Evolutionary conservation across 2,329 filamentous ascomycete genomes (phyloP), one percentile per base, ranked within the genome.

Genomic region (Harringtonia lauricola): DNA sequence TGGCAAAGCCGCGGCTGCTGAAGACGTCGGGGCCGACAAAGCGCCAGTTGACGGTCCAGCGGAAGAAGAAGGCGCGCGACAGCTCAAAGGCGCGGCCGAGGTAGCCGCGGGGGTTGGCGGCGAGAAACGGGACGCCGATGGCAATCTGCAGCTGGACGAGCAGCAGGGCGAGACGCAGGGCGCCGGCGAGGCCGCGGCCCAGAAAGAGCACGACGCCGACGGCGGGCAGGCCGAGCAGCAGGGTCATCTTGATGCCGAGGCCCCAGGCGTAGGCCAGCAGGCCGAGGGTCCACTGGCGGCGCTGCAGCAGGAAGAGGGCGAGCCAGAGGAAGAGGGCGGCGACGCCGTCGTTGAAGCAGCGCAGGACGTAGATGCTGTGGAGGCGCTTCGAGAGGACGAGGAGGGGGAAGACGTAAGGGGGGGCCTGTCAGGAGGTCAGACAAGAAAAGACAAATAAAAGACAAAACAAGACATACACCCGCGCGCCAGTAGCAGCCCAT

Each of bases 11-110:
- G 47, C 67, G 74, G 52, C 71, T 74, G 38, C 94, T 72, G 55
- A 98, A 98, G 0, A 67, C 63, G 8, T 84, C 76, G 62, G 95
- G 88, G 15, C 84, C 81, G n/a, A 95, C 65, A 59, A 96, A 96
- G 43, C 89, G 80, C 92, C 92, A 98, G 63, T 98, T 98, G 52
- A 98, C 92, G 0, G 92, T 98, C 92, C 92, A 98, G 64, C 90
- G 88, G 70, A 90, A 96, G 55, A 95, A 72, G 65, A 98, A 98
- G 54, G 86, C 79, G 43, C 92, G 75, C 38, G 85, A 88, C 46
- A 98, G 73, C 65, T 98, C 88, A 58, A 98, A 98, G 0, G 92
- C 88, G 50, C 84, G 74, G 38, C 76, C 74, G 17, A 94, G 58
- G 59, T 98, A 98, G 24, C 81, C 85, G 47, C 64, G 62, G 18